phyloP scores from a whole-genome alignment of 2,329 filamentous ascomycete genomes.

The Colletotrichum noveboracense region DNA sequence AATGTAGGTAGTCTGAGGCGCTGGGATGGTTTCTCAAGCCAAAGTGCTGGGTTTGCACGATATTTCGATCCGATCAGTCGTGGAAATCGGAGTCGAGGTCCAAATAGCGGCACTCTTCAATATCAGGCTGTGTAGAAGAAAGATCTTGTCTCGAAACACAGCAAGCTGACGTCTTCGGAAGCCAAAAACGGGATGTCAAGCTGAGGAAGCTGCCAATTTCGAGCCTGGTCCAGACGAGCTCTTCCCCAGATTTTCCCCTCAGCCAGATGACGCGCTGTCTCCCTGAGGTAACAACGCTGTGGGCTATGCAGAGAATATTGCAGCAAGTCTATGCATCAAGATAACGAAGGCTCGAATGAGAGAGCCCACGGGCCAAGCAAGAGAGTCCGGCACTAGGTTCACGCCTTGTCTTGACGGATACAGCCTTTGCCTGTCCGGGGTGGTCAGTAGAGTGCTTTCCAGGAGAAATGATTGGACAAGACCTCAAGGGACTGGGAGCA shows the following conservation, averaged over 20 bases:
- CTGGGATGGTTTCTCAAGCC: neutral
- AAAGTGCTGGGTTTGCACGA: neutral
- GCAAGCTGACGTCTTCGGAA: neutral
- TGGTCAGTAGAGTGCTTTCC: constrained; percentile 10
- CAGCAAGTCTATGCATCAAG: neutral
- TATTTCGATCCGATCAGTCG: neutral
- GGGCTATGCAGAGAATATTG: neutral
- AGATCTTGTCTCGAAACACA: neutral
- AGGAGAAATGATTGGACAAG: neutral
- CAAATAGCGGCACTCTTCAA: neutral
- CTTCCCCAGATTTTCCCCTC: neutral
- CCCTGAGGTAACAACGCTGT: neutral
- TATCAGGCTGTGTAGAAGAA: neutral
- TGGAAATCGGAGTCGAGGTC: neutral
- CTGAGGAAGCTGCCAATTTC: neutral
- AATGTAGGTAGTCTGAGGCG: neutral
- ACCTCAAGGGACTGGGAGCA: neutral
- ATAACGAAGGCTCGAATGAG: neutral
- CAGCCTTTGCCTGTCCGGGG: neutral
- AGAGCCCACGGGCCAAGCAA: neutral
- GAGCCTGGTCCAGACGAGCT: neutral
- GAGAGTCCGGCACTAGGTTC: constrained; percentile 2
- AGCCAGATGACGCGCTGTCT: neutral
- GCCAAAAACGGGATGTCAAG: neutral
- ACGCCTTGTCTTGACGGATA: constrained; percentile 13